Conservation (phyloP, 2,329 filamentous ascomycete genomes). For the Xylaria sp. region DNA sequence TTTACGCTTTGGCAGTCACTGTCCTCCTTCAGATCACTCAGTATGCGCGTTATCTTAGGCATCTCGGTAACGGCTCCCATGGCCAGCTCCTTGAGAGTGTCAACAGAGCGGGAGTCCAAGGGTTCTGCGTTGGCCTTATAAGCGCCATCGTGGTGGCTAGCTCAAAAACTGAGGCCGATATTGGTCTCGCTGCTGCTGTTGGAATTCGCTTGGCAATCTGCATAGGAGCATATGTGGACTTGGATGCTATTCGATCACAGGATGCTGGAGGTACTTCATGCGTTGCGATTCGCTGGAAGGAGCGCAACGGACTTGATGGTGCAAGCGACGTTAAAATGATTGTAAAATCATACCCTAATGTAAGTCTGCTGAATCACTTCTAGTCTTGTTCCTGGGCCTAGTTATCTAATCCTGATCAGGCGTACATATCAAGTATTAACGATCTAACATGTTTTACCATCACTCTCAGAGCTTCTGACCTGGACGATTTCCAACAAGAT, state of each 20-base stretch:
- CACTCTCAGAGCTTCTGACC: constrained; percentile 5
- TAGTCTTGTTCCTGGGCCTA: not conserved
- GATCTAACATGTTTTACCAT: constrained; percentile 20
- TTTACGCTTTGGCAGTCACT: constrained; percentile 9
- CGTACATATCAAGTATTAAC: constrained; percentile 19
- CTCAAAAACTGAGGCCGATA: constrained; percentile 13
- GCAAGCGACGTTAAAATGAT: not conserved
- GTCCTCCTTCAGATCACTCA: constrained; percentile 11
- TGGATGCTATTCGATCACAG: constrained; percentile 2
- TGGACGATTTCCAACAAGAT: constrained; percentile 2
- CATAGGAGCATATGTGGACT: constrained; percentile 22
- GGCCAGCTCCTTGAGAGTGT: constrained; percentile 5
- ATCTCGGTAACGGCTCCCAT: constrained; percentile 7
- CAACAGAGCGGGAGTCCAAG: constrained; percentile 23
- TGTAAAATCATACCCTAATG: not conserved
- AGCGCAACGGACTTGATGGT: not conserved
- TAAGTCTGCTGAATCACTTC: not conserved
- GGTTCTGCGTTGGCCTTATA: constrained; percentile 31
- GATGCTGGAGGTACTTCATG: not conserved
- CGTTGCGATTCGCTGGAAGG: constrained; percentile 22
- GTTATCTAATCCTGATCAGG: not conserved
- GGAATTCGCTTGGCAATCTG: constrained; percentile 27
- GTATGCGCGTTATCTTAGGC: constrained; percentile 19
- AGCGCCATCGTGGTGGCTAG: constrained; percentile 24
- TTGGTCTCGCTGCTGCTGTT: constrained; percentile 18